Conservation (phyloP, 805 yeast species). For the Monosporozyma unispora region DNA sequence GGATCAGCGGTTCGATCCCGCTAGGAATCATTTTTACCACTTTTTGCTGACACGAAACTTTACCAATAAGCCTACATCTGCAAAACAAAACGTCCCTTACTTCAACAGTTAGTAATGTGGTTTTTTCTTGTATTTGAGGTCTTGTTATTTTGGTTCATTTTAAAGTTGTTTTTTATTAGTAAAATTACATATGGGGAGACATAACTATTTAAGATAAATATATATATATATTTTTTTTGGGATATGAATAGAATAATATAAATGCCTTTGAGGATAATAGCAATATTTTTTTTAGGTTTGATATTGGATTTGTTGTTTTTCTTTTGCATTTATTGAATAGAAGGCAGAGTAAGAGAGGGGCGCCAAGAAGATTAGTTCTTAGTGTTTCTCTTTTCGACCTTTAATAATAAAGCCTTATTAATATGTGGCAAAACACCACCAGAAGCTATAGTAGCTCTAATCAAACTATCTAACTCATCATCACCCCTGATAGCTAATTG, state of each 20-base stretch:
- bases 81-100: too few species aligned
- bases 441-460: conserved; percentile 91
- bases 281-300: neutral
- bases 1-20: conserved; percentile 10
- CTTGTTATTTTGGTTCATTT: too few species aligned
- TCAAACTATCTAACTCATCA: conserved; percentile 89
- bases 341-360: neutral
- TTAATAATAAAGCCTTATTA: conserved; percentile 69
- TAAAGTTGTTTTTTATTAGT: neutral
- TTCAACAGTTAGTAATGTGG: too few species aligned
- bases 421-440: conserved; percentile 98
- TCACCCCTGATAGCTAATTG: conserved; percentile 97
- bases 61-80: too few species aligned
- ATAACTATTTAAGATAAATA: neutral
- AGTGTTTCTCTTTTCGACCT: conserved; percentile 40
- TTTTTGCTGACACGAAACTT: neutral
- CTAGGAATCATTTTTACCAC: conserved; percentile 5
- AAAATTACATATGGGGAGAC: conserved; percentile 1
- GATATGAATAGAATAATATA: conserved; percentile 1
- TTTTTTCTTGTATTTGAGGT: too few species aligned
- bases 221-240: neutral
- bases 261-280: neutral
- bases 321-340: neutral
- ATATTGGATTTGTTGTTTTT: too few species aligned
- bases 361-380: neutral